Base-by-base conservation (phyloP, 1,284 basidiomycete species). In the Irpex sp. region DNA sequence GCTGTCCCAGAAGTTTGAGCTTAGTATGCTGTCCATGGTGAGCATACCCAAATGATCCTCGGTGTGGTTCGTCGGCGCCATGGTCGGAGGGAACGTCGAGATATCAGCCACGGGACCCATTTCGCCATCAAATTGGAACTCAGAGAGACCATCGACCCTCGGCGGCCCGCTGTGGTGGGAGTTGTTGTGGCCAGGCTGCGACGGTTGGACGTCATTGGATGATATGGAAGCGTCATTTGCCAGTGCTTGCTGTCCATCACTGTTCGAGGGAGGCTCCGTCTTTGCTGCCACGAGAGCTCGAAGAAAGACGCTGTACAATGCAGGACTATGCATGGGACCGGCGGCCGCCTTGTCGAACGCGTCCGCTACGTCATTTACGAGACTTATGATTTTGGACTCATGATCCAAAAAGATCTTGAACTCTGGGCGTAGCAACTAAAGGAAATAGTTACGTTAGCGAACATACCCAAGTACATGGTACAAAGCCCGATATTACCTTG, bases 241-340 rank as follows among this genome's bases (percentile, higher is more conserved):
- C 39, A 56, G 57, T 17, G 43, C 61, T 31, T 31, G 17, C 5
- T 51, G 43, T n/a, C 17, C 56, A 33, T 51, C 26, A 51, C 61
- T 49, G 56, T 65, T 65, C 36, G 71, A 69, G 5, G 67, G 71
- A 49, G 63, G 71, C 54, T 88, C 83, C 26, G 81, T 77, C 67
- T 86, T 86, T 19, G 84, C 86, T 5, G 85, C 82, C 63, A 90
- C 83, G 26, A 94, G 85, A 9, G 92, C 92, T 5, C 90, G 88
- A 26, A 97, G 82, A 80, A 97, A 95, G 13, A 86, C 82, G 69
- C 90, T 89, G 78, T 97, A 97, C 60, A 97, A 81, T 4, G 91
- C 88, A 0, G 93, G 93, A 0, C 94, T 94, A 71, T 97, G 94
- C 7, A 85, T 78, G 0, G 88, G 79, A 69, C 89, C 89, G 53